Evolutionary conservation across 2,329 filamentous ascomycete genomes (phyloP).

Genomic region (Gaeumannomyces sp.): DNA sequence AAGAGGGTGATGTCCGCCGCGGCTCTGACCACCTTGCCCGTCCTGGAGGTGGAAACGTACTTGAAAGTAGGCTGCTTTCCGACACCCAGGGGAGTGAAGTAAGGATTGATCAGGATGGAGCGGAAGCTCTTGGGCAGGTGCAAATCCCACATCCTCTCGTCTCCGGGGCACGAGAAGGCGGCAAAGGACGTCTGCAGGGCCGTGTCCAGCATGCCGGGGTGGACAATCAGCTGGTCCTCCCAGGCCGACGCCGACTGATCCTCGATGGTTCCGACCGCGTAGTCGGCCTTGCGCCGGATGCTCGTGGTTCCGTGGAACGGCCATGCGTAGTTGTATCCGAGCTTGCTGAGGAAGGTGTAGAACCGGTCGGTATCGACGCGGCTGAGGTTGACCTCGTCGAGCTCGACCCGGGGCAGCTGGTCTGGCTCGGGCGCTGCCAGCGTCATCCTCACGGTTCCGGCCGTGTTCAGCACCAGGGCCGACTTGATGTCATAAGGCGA

Average conservation of each 20-base stretch:
- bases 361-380: conserved; percentile 1
- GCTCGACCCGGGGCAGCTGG: background rate
- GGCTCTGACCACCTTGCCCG: background rate
- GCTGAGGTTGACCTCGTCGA: background rate
- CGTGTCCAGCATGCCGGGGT: conserved; percentile 28
- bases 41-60: background rate
- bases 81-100: too few relatives aligned
- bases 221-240: conserved; percentile 20
- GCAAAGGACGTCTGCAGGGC: conserved; percentile 29
- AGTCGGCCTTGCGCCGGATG: background rate
- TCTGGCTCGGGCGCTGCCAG: background rate
- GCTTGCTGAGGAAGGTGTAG: background rate
- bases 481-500: background rate
- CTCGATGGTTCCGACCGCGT: background rate
- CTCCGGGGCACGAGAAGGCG: conserved; percentile 26
- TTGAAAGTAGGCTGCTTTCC: background rate
- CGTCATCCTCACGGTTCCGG: background rate
- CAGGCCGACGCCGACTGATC: background rate
- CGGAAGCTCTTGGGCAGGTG: conserved; percentile 22
- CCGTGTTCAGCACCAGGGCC: background rate
- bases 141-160: conserved; percentile 25
- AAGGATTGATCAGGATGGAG: conserved; percentile 10
- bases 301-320: background rate
- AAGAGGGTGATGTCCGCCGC: conserved; percentile 21
- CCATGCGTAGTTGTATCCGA: background rate